Evolutionary conservation across 345 rosid species (phyloP).

Genomic region (Bruguiera gymnorhiza): DNA sequence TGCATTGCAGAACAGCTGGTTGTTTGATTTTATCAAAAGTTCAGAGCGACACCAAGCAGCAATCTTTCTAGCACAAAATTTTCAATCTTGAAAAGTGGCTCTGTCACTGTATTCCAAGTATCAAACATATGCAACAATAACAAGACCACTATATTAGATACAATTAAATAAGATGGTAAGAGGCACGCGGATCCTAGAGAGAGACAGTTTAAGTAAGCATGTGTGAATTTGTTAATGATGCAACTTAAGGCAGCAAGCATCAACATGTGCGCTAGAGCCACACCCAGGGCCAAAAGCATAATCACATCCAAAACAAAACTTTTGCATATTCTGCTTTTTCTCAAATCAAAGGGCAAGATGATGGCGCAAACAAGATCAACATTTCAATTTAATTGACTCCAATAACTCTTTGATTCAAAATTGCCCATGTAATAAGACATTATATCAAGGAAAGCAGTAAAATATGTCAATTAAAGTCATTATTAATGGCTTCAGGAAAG

Average conservation of each 20-base stretch:
- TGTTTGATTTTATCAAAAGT: conserved; percentile 5
- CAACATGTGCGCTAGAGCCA: no score
- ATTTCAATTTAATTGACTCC: no score
- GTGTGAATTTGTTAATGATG: background rate
- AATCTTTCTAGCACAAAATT: conserved; percentile 17
- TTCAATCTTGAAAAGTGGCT: conserved; percentile 3
- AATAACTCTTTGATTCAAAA: no score
- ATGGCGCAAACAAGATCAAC: no score
- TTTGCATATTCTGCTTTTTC: no score
- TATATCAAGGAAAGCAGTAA: no score
- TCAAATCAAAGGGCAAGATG: no score
- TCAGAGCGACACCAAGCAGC: conserved; percentile 8
- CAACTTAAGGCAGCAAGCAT: background rate
- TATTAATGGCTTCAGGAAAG: no score
- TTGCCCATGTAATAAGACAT: no score
- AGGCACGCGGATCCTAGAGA: background rate
- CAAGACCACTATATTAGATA: background rate
- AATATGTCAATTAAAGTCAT: no score
- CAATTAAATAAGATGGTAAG: background rate
- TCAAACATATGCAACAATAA: conserved; percentile 14
- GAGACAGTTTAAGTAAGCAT: background rate
- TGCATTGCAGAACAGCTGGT: conserved; percentile 33
- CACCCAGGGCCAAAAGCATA: no score
- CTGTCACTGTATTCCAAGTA: conserved; percentile 9
- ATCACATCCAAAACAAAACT: no score